phyloP scores from a whole-genome alignment of 257 asterid genomes.

The Linaria vulgaris region DNA sequence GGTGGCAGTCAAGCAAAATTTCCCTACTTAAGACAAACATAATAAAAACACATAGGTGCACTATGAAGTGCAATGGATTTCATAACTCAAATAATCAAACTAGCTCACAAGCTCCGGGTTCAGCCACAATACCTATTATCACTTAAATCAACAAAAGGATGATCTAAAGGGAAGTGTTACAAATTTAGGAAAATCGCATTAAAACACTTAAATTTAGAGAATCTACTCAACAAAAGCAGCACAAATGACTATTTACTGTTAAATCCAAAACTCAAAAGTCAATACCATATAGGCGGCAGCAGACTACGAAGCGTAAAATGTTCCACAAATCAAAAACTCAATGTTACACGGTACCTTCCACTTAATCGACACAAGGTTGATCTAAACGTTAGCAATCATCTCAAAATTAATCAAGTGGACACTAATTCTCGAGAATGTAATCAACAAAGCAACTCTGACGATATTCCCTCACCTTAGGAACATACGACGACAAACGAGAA shows the following conservation, averaged over 20 bases:
- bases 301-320: neutral
- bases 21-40: neutral
- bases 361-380: constrained; percentile 4
- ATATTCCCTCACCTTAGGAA: constrained; percentile 47
- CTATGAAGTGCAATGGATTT: neutral
- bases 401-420: constrained; percentile 1
- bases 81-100: neutral
- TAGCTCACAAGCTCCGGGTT: too few species aligned
- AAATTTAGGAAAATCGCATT: too few species aligned
- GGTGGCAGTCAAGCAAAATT: neutral
- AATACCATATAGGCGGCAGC: too few species aligned
- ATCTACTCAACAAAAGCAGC: too few species aligned
- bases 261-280: too few species aligned
- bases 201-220: too few species aligned
- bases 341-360: neutral
- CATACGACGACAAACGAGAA: constrained; percentile 51
- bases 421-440: neutral
- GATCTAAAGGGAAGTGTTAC: too few species aligned
- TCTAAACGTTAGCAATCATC: constrained; percentile 1
- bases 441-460: neutral
- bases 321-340: neutral
- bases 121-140: too few species aligned
- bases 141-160: too few species aligned
- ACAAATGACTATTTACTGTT: too few species aligned
- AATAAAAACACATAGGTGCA: neutral